phyloP scores from a whole-genome alignment of 305 asterid genomes.

The Euphrasia arctica region DNA sequence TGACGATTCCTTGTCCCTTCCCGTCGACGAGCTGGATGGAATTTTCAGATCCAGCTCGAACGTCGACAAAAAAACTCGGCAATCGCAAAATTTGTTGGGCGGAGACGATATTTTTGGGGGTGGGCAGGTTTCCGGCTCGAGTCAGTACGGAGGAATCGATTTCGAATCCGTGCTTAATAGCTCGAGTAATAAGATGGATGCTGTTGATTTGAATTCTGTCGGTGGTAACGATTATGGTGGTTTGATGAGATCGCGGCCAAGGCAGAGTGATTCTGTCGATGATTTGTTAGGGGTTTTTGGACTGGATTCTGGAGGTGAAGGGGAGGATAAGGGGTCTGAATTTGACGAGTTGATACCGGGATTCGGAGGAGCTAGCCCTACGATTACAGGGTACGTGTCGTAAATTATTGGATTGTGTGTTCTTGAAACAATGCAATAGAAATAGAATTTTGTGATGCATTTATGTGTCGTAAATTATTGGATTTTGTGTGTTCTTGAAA shows the following conservation, averaged over 20 bases:
- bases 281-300: conserved; percentile 44
- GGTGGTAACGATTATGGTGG: conserved; percentile 33
- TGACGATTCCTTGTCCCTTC: conserved; percentile 33
- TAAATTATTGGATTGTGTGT: conserved; percentile 15
- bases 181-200: conserved; percentile 13
- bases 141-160: conserved; percentile 34
- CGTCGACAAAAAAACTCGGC: conserved; percentile 17
- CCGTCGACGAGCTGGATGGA: conserved; percentile 55
- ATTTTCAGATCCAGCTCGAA: conserved; percentile 37
- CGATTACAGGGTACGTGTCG: conserved; percentile 23
- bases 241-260: conserved; percentile 31
- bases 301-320: conserved; percentile 22
- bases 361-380: conserved; percentile 38
- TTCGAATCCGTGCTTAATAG: conserved; percentile 42
- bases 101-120: conserved; percentile 51
- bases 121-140: conserved; percentile 26
- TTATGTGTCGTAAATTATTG: conserved; percentile 13
- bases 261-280: conserved; percentile 28
- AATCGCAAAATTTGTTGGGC: conserved; percentile 27
- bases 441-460: not conserved
- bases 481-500: not conserved
- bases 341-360: conserved; percentile 53
- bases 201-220: conserved; percentile 1
- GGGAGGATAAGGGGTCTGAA: conserved; percentile 26
- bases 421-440: not conserved